These are phyloP conservation scores for Rhizodiscina lignyota DNA, from an alignment of 495 filamentous ascomycete genomes.

Conservation along the genomic window DNA sequence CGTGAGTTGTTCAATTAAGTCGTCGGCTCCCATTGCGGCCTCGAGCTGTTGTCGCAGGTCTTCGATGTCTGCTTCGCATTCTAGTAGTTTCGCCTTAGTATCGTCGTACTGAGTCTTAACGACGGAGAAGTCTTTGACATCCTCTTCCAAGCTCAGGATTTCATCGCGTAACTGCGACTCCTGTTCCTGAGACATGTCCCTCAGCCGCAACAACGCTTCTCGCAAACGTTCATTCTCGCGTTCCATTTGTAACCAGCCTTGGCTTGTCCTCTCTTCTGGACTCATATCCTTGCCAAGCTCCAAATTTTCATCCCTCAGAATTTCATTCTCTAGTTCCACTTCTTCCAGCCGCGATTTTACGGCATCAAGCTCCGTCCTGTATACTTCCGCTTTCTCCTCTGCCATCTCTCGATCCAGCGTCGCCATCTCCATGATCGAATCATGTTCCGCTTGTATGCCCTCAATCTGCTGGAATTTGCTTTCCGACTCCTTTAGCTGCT, in stretches of 20 bases:
- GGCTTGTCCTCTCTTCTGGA: constrained; percentile 69
- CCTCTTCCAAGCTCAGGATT: constrained; percentile 63
- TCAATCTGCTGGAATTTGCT: constrained; percentile 50
- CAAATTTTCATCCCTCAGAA: constrained; percentile 72
- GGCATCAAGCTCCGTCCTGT: constrained; percentile 65
- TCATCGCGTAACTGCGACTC: constrained; percentile 64
- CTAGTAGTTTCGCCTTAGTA: constrained; percentile 52
- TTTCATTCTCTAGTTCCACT: constrained; percentile 70
- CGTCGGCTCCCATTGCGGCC: constrained; percentile 68
- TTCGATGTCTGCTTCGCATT: constrained; percentile 61
- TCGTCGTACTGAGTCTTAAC: constrained; percentile 56
- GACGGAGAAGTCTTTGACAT: constrained; percentile 51
- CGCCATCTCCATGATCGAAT: constrained; percentile 71
- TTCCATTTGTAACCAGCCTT: constrained; percentile 85
- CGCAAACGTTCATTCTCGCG: constrained; percentile 74
- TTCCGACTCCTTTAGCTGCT: constrained; percentile 61
- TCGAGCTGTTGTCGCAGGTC: constrained; percentile 86
- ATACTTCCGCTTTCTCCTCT: constrained; percentile 71
- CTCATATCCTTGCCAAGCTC: constrained; percentile 71
- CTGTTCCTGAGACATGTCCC: constrained; percentile 73
- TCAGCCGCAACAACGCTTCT: constrained; percentile 66
- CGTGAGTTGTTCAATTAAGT: constrained; percentile 83
- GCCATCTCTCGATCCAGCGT: constrained; percentile 91
- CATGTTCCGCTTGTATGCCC: constrained; percentile 61
- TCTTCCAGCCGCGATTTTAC: constrained; percentile 64